Conservation (phyloP, 768 basidiomycete species). For the Exidia glandulosa region DNA sequence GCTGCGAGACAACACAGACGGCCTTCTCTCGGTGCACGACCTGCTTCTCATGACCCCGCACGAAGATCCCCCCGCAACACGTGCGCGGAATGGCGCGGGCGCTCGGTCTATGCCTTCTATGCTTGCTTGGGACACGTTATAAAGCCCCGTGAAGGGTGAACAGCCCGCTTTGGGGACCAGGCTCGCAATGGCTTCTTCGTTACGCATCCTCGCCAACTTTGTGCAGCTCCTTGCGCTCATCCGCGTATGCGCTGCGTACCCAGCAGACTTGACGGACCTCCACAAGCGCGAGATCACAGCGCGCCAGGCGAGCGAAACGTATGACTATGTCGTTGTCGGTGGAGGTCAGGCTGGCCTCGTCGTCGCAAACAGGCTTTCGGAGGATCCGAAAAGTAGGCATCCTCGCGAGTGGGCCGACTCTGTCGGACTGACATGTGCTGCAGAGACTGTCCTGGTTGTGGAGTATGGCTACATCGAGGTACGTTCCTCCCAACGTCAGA, state of each 20-base stretch:
- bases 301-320: neutral
- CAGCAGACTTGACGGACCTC: neutral
- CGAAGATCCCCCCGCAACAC: too few species aligned
- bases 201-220: neutral
- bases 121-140: too few species aligned
- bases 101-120: too few species aligned
- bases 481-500: neutral
- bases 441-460: neutral
- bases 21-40: too few species aligned
- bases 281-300: neutral
- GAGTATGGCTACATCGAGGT: neutral
- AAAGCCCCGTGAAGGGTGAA: too few species aligned
- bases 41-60: too few species aligned
- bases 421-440: too few species aligned
- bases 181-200: neutral
- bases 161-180: too few species aligned
- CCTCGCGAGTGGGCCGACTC: too few species aligned
- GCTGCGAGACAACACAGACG: too few species aligned
- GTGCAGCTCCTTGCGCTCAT: neutral
- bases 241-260: neutral
- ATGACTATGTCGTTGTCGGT: constrained; percentile 10
- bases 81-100: too few species aligned
- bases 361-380: constrained; percentile 26
- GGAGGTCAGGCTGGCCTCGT: constrained; percentile 23
- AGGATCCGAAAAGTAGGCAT: constrained; percentile 16